Base-by-base conservation (phyloP, 306 rosid genomes). In the Trifolium fragiferum region DNA sequence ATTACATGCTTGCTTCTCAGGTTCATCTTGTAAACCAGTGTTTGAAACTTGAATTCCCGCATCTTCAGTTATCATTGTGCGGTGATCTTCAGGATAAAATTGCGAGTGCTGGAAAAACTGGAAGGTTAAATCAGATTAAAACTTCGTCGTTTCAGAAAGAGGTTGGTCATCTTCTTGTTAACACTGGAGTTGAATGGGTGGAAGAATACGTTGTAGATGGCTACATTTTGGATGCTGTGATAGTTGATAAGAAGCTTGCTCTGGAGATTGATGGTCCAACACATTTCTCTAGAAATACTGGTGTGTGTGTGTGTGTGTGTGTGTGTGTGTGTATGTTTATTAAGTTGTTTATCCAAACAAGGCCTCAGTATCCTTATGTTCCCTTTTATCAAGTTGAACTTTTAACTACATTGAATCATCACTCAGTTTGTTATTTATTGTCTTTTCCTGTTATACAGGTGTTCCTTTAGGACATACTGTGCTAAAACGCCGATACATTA, bases 181-280 rank as follows among this genome's bases (percentile, higher is more conserved):
- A 86, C 84, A 89, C 90, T 16, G 97, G 98, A 65, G 95, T 87
- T 6, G 84, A 90, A 32, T 94, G 96, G 97, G 83, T 85, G 63
- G 85, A 79, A 82, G 98, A 94, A 81, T 83, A 87, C 72, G 89
- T 57, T 51, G 83, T 88, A 23, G 96, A 89, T 49, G 90, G 88
- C 61, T 93, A 90, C 86, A 80, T 93, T 54, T 75, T 91, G 82
- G 98, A 94, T 76, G 97, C 95, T 11, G 96, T 87, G 59, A 5
- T 89, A 70, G 70, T 85, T 72, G 93, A 87, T 81, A 90, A 87
- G 88, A 89, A 87, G 85, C 75, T 94, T 79, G 97, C 93, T 77
- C 49, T 94, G 86, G 98, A 94, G 83, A 94, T 94, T 77, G 98
- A 94, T 84, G 98, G 98, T 59, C 97, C 97, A 65, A 89, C 97